These are phyloP conservation scores for Alternaria conjuncta DNA, from an alignment of 2,329 filamentous ascomycete genomes.

Conservation along the genomic window DNA sequence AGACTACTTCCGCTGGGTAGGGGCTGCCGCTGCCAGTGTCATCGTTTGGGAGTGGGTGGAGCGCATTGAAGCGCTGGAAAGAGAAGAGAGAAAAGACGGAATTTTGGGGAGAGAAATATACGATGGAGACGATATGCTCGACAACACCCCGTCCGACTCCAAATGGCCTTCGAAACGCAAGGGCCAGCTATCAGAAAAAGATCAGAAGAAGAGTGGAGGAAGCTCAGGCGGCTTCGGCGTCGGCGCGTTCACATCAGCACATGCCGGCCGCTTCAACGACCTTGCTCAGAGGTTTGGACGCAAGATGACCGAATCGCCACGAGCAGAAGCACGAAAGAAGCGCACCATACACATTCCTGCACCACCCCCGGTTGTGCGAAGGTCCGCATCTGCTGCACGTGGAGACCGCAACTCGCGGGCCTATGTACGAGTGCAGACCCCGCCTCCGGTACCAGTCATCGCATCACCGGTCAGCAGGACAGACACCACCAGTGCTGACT, in stretches of 20 bases:
- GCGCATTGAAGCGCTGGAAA: slow-evolving; percentile 87
- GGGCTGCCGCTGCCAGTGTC: slow-evolving; percentile 90
- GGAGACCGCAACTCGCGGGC: slow-evolving; percentile 32
- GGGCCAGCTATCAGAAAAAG: slow-evolving; percentile 37
- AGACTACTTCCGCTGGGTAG: slow-evolving; percentile 96
- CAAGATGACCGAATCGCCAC: slow-evolving; percentile 35
- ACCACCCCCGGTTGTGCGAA: slow-evolving; percentile 36
- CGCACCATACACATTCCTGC: slow-evolving; percentile 43
- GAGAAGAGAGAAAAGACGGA: slow-evolving; percentile 92
- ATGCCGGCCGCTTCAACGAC: slow-evolving; percentile 31
- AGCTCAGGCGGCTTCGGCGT: slow-evolving; percentile 30
- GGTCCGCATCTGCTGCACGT: slow-evolving; percentile 33
- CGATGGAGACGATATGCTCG: slow-evolving; percentile 91
- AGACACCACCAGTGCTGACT: slow-evolving; percentile 67
- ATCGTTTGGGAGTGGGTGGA: slow-evolving; percentile 99
- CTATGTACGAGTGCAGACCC: slow-evolving; percentile 41
- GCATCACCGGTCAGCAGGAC: slow-evolving; percentile 65
- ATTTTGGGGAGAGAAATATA: slow-evolving; percentile 91
- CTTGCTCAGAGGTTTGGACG: slow-evolving; percentile 38
- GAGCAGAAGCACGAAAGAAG: slow-evolving; percentile 38
- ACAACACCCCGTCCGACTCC: slow-evolving; percentile 66
- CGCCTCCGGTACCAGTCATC: slow-evolving; percentile 53
- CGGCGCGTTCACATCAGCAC: slow-evolving; percentile 34
- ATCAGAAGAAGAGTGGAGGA: slow-evolving; percentile 38
- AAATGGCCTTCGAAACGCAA: slow-evolving; percentile 54